Evolutionary conservation across 2,329 filamentous ascomycete genomes (phyloP).

Genomic region (Coniochaeta sp.): DNA sequence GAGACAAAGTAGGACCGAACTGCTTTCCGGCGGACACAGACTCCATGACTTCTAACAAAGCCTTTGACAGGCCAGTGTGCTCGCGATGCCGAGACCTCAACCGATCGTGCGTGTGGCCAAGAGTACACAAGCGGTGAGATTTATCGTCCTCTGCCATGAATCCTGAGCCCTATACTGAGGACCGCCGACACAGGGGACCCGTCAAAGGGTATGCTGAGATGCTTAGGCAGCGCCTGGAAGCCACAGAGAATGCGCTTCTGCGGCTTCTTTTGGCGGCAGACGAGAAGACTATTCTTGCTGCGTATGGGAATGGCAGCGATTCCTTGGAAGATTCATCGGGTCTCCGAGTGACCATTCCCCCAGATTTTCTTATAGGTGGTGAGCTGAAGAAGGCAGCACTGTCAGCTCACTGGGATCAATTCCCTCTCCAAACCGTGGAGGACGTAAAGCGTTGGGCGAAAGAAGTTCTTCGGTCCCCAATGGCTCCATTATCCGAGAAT

Average conservation of each 20-base stretch:
- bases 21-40: too few relatives aligned
- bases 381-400: conserved; percentile 1
- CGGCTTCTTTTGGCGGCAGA: background rate
- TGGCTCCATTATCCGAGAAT: background rate
- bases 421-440: background rate
- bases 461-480: background rate
- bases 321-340: background rate
- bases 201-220: background rate
- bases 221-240: background rate
- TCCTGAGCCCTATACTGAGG: background rate
- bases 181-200: background rate
- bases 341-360: background rate
- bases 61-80: background rate
- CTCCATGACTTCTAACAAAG: background rate
- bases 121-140: background rate
- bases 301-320: background rate
- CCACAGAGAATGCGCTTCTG: background rate
- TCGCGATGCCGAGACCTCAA: background rate
- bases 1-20: background rate
- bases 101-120: background rate
- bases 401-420: background rate
- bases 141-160: too few relatives aligned
- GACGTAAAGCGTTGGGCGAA: background rate
- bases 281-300: background rate
- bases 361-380: background rate